Base-by-base conservation (phyloP, 2,329 filamentous ascomycete species). In the Alternaria burnsii region DNA sequence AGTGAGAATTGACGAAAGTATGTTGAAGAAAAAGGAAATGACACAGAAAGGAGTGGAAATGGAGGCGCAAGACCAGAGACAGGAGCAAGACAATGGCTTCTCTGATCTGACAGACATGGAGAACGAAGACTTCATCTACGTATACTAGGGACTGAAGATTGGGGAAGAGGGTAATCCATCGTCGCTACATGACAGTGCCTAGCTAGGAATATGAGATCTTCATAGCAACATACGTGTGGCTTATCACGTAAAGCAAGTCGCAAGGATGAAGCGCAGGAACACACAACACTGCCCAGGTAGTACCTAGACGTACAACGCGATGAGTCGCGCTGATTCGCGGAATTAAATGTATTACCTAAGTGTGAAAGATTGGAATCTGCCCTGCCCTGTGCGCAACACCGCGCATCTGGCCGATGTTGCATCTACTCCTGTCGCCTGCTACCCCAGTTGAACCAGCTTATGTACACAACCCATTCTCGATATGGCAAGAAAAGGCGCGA, bases 1-100 rank as follows among this genome's bases (percentile, higher is more conserved):
- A 0, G 59, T 60, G 3, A 58, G 71, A 1, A 32, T 76, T 11
- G 76, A 79, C 32, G 71, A 77, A 61, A 77, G 75, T 16, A 78
- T 78, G 76, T 36, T 77, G 5, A 60, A 65, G n/a, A 76, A 74
- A 36, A 55, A 55, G 5, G 60, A 69, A 16, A 65, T 66, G 52
- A 36, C 26, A 38, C 57, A 28, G 47, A 70, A 70, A 47, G 60
- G 52, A 3, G 43, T 59, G 5, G 66, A 65, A 34, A 34, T 68
- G n/a, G 67, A 67, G 42, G 32, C 59, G 9, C 65, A 65, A 28
- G 40, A 46, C 6, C 43, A 36, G 38, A 26, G 36, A 16, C 52
- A 59, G 20, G 58, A 62, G 41, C 54, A 58, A 11, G 65, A 69
- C 32, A 63, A 68, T 36, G 63, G 67, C 4, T 71, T 71, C 32